phyloP scores from a whole-genome alignment of 148 eudicot genomes.

The Amaranthus hypochondriacus region DNA sequence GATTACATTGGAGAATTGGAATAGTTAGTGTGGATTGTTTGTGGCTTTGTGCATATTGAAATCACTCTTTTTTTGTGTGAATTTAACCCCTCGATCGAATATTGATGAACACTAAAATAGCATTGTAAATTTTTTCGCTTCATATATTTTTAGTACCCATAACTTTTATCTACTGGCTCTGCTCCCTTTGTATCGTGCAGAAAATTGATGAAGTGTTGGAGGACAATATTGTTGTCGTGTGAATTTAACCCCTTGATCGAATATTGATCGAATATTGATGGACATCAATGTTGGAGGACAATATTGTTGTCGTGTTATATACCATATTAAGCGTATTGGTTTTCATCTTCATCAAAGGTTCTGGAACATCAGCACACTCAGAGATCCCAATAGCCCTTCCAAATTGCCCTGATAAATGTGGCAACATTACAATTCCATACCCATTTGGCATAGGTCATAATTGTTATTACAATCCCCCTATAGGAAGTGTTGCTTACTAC shows the following conservation, averaged over 20 bases:
- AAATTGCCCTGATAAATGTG: neutral
- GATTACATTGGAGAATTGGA: too few relatives aligned
- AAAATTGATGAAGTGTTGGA: neutral
- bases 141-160: too few relatives aligned
- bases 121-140: too few relatives aligned
- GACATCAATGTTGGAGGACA: neutral
- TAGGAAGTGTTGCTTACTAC: neutral
- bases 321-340: neutral
- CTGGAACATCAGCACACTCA: neutral
- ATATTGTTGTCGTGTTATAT: neutral
- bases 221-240: neutral
- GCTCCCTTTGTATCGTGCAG: too few relatives aligned
- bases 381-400: neutral
- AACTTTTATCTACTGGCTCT: too few relatives aligned
- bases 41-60: too few relatives aligned
- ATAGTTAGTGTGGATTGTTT: too few relatives aligned
- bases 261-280: neutral
- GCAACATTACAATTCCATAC: slow-evolving; percentile 1
- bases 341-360: neutral
- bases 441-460: slow-evolving; percentile 7
- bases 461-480: neutral
- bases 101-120: too few relatives aligned
- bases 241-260: too few relatives aligned
- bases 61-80: too few relatives aligned
- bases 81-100: too few relatives aligned